Conservation (phyloP, 1,139 yeast species). For the Saccharomyces hybrid region DNA sequence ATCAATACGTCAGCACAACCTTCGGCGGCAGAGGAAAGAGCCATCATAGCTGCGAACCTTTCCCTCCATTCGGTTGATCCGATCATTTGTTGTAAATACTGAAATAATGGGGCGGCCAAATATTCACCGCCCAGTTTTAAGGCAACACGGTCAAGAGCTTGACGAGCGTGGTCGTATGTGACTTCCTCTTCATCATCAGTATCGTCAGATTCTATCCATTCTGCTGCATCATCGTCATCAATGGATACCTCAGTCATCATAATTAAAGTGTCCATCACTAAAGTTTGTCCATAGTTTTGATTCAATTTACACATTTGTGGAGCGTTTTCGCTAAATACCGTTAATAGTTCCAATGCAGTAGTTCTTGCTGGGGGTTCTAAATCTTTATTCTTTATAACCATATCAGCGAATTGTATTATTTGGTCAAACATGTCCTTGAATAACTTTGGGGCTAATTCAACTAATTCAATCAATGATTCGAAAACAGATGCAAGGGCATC, state of each 20-base stretch:
- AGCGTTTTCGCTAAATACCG: conserved; percentile 86
- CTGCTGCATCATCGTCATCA: conserved; percentile 74
- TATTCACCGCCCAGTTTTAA: conserved; percentile 76
- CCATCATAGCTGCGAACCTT: conserved; percentile 96
- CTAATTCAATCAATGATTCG: conserved; percentile 82
- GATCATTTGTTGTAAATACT: conserved; percentile 77
- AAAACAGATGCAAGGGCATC: conserved; percentile 78
- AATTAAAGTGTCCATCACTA: conserved; percentile 67
- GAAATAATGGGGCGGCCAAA: conserved; percentile 79
- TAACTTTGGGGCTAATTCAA: conserved; percentile 90
- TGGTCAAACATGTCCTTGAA: conserved; percentile 85
- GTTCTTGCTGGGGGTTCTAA: conserved; percentile 74
- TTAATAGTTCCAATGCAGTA: conserved; percentile 79
- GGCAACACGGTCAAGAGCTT: conserved; percentile 83
- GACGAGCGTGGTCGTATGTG: conserved; percentile 88
- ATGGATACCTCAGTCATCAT: conserved; percentile 91
- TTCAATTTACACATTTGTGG: conserved; percentile 92
- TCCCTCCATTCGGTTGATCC: conserved; percentile 80
- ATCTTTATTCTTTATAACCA: conserved; percentile 73
- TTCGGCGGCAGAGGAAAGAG: conserved; percentile 92
- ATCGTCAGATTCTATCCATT: conserved; percentile 81
- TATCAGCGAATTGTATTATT: conserved; percentile 74
- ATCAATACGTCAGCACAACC: conserved; percentile 90
- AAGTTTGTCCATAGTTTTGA: conserved; percentile 58
- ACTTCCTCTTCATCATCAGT: conserved; percentile 80